Evolutionary conservation across 768 basidiomycete genomes (phyloP), one percentile per base, ranked within the genome.

Genomic region (Leucocoprinus sp.): DNA sequence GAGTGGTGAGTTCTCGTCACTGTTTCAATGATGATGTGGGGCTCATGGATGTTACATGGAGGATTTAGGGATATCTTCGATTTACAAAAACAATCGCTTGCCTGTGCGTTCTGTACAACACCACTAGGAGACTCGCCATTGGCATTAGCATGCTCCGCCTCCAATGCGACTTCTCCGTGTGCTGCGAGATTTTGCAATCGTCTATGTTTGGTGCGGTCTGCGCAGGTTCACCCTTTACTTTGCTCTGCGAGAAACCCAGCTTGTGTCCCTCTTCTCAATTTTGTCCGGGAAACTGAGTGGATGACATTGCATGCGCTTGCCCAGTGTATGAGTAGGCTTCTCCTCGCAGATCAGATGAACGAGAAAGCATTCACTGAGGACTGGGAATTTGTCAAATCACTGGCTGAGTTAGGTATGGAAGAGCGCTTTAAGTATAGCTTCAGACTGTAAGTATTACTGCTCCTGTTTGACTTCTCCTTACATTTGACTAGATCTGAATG

Each of bases 361-460:
- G 74, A 75, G 17, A 68, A 67, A 18, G 64, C 64, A 8, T 58
- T 74, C 15, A 58, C 63, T 9, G 59, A 66, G 14, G 78, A 84
- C 52, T 75, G 78, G 72, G 64, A 70, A 12, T 67, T 77, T 17
- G 63, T 87, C 34, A 62, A 63, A 4, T 68, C 79, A 9, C 67
- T 90, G 42, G 91, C 91, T 3, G 81, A 75, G 49, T 66, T 92
- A 42, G 82, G 82, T 15, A 76, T 91, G 75, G 82, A 87, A 60
- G 81, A 88, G 33, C 64, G 80, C 45, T 67, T 71, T 41, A 71
- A 71, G 51, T 66, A 71, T 53, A 74, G 72, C 49, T 75, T 72
- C 54, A 67, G 65, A 47, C 61, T 63, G 73, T 72, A 50, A 37
- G 69, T 62, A 18, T 43, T 17, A 33, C 24, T 28, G 27, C 37